Conservation (phyloP, 225 moss, liverwort and hornwort species). For the Polytrichum commune region DNA sequence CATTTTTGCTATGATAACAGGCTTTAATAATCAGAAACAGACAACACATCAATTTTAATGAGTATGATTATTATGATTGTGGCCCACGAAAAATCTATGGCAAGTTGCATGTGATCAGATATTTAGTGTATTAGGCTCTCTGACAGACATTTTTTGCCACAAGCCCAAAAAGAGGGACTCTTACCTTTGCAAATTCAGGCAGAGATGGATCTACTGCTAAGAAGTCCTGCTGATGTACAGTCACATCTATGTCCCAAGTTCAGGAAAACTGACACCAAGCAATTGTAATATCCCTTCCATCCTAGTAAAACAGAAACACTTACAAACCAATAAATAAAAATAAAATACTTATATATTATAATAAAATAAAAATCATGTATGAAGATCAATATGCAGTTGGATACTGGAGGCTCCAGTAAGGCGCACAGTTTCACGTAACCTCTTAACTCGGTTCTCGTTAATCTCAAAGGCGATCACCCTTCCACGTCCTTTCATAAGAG, state of each 20-base stretch:
- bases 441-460: slow-evolving; percentile 62
- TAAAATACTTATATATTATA: no score
- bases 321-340: no score
- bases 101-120: no score
- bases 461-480: slow-evolving; percentile 83
- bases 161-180: slow-evolving; percentile 4
- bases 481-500: slow-evolving; percentile 86
- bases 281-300: background rate
- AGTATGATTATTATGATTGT: no score
- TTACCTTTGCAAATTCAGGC: slow-evolving; percentile 68
- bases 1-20: no score
- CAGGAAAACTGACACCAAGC: slow-evolving; percentile 22
- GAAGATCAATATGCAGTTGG: slow-evolving; percentile 14
- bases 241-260: slow-evolving; percentile 64
- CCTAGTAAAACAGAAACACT: slow-evolving; percentile 1
- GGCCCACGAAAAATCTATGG: no score
- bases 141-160: background rate
- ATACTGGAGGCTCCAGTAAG: slow-evolving; percentile 85
- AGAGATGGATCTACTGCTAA: slow-evolving; percentile 47
- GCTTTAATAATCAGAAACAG: no score
- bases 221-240: slow-evolving; percentile 73
- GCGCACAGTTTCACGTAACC: slow-evolving; percentile 70
- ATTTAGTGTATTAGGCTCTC: no score
- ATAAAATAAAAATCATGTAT: background rate
- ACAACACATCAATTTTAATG: no score